Percentiles rank a stretch among this genome's conserved stretches.
These are phyloP conservation scores for Arthrobotrys megalospora DNA, from an alignment of 2,329 filamentous ascomycete genomes.

Conservation along the genomic window DNA sequence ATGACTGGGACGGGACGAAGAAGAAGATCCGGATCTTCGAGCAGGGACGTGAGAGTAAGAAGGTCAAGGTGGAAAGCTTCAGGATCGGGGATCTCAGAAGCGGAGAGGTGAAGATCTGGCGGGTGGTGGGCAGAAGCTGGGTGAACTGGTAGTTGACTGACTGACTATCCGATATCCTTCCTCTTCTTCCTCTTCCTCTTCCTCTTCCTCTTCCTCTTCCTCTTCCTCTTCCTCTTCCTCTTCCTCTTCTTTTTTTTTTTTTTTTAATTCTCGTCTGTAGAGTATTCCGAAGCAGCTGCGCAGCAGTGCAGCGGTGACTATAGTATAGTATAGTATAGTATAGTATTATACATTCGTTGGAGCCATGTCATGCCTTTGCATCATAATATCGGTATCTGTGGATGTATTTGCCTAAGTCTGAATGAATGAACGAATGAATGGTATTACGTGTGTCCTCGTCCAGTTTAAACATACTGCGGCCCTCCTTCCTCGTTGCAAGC, in stretches of 20 bases:
- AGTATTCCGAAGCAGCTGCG: neutral
- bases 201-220: neutral
- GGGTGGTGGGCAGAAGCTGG: conserved; percentile 92
- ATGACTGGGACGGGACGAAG: conserved; percentile 98
- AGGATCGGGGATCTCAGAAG: conserved; percentile 91
- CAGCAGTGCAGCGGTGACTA: neutral
- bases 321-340: neutral
- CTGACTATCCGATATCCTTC: neutral
- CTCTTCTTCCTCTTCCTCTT: neutral
- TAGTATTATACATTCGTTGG: neutral
- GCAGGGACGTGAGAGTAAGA: conserved; percentile 92
- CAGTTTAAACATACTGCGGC: too few relatives aligned
- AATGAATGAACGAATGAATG: too few relatives aligned
- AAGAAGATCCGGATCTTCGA: conserved; percentile 98
- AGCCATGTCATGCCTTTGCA: too few relatives aligned
- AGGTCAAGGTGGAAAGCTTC: conserved; percentile 94
- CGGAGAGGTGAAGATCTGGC: conserved; percentile 97
- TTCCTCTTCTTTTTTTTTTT: neutral
- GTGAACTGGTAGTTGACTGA: conserved; percentile 81
- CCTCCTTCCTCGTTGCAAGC: too few relatives aligned
- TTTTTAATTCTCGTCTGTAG: neutral
- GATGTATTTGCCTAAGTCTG: too few relatives aligned
- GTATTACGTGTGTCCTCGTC: too few relatives aligned
- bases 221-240: neutral
- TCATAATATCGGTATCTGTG: too few relatives aligned